Evolutionary conservation across 2,329 filamentous ascomycete species (phyloP).

Genomic region (Aotearoamyces nothofagi): DNA sequence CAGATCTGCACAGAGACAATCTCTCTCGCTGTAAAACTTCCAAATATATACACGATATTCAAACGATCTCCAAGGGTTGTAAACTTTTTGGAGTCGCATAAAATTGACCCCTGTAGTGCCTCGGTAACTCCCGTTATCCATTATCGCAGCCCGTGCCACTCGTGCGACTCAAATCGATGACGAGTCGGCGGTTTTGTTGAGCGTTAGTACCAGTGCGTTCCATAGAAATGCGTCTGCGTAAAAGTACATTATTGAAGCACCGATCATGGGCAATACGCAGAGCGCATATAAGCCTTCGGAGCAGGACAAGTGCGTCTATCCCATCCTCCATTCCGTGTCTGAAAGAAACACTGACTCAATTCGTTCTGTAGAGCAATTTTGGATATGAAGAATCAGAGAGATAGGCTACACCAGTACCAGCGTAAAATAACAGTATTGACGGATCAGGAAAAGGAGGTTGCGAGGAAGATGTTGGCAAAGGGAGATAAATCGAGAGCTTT

Average conservation of each 20-base stretch:
- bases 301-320: constrained; percentile 64
- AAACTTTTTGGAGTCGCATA: too few species aligned
- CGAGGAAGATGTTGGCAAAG: constrained; percentile 63
- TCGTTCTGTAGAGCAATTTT: constrained; percentile 61
- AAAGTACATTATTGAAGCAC: constrained; percentile 2
- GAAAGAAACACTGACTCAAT: constrained; percentile 1
- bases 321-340: constrained; percentile 6
- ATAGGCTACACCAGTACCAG: constrained; percentile 94
- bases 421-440: constrained; percentile 78
- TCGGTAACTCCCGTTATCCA: constrained; percentile 4
- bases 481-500: constrained; percentile 73
- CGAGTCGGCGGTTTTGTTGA: constrained; percentile 1
- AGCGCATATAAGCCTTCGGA: constrained; percentile 53
- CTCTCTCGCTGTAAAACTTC: too few species aligned
- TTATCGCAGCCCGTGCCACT: background rate
- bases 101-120: too few species aligned
- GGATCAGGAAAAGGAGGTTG: constrained; percentile 73
- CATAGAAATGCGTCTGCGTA: too few species aligned
- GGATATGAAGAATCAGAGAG: constrained; percentile 93
- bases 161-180: background rate
- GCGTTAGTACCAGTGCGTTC: background rate
- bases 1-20: too few species aligned
- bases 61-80: too few species aligned
- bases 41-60: too few species aligned
- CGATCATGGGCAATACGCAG: constrained; percentile 46